Percentiles rank a stretch among this genome's conserved stretches.
Conservation (phyloP, 305 asterid species). For the Rubia balearica region DNA sequence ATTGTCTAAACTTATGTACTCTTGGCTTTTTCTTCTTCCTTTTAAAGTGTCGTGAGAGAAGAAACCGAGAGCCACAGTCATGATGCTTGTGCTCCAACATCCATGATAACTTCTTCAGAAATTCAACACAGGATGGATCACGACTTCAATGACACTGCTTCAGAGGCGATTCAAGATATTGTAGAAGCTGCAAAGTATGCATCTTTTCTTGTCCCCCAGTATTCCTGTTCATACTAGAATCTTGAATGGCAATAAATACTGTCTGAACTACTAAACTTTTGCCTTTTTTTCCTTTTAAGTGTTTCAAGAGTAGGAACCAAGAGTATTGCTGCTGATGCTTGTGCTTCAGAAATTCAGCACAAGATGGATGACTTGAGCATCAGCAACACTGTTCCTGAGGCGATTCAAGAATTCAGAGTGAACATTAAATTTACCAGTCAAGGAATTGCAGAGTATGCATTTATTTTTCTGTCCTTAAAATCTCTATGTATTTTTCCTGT, state of each 20-base stretch:
- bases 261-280: not conserved
- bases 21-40: not conserved
- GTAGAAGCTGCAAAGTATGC: slow-evolving; percentile 38
- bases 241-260: not conserved
- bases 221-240: not conserved
- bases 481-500: not conserved
- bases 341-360: slow-evolving; percentile 30
- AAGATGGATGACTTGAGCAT: slow-evolving; percentile 31
- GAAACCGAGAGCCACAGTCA: too few relatives aligned
- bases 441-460: not conserved
- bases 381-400: slow-evolving; percentile 25
- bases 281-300: not conserved
- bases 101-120: too few relatives aligned
- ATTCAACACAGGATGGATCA: too few relatives aligned
- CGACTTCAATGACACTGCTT: too few relatives aligned
- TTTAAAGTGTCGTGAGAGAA: not conserved
- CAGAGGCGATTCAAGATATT: too few relatives aligned
- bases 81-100: too few relatives aligned
- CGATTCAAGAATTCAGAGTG: not conserved
- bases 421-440: not conserved
- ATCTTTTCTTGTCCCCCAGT: slow-evolving; percentile 9
- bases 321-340: not conserved
- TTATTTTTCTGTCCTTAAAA: not conserved
- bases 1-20: not conserved
- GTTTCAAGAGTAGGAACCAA: not conserved